Conservation (phyloP, 2,329 filamentous ascomycete genomes). For the Sporothrix pallida region DNA sequence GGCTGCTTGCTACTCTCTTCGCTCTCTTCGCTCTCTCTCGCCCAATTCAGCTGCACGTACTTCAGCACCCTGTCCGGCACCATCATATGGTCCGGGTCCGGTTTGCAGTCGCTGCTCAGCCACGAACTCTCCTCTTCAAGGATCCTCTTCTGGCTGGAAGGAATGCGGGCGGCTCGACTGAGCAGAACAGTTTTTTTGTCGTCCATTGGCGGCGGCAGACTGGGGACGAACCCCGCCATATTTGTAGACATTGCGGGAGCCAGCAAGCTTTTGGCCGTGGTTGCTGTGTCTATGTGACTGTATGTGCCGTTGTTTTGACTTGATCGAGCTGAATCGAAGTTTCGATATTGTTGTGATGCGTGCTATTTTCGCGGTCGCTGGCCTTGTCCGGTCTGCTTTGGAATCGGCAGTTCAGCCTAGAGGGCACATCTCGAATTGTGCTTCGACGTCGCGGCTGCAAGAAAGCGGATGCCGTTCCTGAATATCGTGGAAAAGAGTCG, state of each 20-base stretch:
- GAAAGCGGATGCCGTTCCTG: slow-evolving; percentile 14
- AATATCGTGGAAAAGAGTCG: background rate
- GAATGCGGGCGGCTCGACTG: slow-evolving; percentile 45
- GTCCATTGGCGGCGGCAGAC: background rate
- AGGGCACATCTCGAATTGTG: background rate
- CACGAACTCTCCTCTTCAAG: slow-evolving; percentile 42
- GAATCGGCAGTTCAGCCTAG: background rate
- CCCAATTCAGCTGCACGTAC: background rate
- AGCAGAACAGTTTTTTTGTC: slow-evolving; percentile 35
- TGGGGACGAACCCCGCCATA: background rate
- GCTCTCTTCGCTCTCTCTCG: background rate
- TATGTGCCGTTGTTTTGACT: background rate
- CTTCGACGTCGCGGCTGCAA: background rate
- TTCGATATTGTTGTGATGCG: background rate
- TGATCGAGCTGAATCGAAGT: background rate
- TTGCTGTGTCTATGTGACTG: background rate
- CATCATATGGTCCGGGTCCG: background rate
- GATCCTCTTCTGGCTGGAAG: slow-evolving; percentile 49
- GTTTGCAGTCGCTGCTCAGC: slow-evolving; percentile 21
- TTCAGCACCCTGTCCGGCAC: slow-evolving; percentile 29
- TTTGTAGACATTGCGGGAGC: background rate
- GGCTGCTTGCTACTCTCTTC: background rate
- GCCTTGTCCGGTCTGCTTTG: background rate
- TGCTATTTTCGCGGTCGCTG: background rate
- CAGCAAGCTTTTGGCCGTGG: background rate